Conservation (phyloP, 2,329 filamentous ascomycete genomes). For the Knufia petricola region DNA sequence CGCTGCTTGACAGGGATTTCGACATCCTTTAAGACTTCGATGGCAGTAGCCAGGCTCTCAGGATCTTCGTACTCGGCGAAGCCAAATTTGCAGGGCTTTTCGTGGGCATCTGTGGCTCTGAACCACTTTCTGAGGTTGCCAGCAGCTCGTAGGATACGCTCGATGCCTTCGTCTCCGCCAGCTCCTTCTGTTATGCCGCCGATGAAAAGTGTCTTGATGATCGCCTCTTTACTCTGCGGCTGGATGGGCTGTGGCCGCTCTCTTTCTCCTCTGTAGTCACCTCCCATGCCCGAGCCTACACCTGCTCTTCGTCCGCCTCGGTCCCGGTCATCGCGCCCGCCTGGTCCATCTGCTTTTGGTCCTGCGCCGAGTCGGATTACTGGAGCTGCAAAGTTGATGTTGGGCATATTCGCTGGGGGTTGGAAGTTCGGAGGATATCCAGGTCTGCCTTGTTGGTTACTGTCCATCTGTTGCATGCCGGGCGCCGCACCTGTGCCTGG, state of each 20-base stretch:
- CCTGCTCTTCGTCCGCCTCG: conserved; percentile 42
- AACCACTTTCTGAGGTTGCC: conserved; percentile 81
- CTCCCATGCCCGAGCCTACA: conserved; percentile 45
- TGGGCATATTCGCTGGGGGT: conserved; percentile 81
- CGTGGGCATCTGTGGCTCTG: conserved; percentile 63
- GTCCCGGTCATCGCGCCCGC: conserved; percentile 40
- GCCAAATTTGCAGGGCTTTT: conserved; percentile 78
- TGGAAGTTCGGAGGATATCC: conserved; percentile 78
- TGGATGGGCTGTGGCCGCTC: conserved; percentile 62
- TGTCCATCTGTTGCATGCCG: conserved; percentile 65
- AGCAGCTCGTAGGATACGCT: conserved; percentile 66
- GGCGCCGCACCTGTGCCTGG: conserved; percentile 72
- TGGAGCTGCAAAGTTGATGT: conserved; percentile 96
- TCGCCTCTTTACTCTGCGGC: conserved; percentile 81
- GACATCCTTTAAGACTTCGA: conserved; percentile 73
- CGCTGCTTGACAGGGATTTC: conserved; percentile 74
- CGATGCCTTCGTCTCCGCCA: conserved; percentile 66
- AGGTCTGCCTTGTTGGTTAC: conserved; percentile 67
- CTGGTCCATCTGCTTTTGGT: conserved; percentile 47
- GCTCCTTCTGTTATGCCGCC: conserved; percentile 72
- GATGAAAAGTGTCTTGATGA: conserved; percentile 82
- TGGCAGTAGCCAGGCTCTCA: conserved; percentile 74
- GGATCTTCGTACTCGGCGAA: conserved; percentile 93
- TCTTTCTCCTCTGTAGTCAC: conserved; percentile 46
- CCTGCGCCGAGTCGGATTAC: conserved; percentile 85